Evolutionary conservation across 306 rosid genomes (phyloP).

Genomic region (Arachis hypogaea): DNA sequence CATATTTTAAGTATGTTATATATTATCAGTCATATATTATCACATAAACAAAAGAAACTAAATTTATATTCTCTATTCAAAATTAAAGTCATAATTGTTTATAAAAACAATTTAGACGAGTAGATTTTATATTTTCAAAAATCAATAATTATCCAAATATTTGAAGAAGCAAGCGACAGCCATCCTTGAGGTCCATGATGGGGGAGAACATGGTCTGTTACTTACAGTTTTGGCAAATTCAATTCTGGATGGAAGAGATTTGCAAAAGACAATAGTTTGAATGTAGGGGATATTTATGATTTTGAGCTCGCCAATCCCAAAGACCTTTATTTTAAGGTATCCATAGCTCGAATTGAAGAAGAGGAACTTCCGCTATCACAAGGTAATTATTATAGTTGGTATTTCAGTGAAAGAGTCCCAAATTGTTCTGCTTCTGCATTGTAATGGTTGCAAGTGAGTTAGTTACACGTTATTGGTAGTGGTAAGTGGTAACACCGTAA

Average conservation of each 20-base stretch:
- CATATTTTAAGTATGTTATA: no score
- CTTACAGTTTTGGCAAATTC: neutral
- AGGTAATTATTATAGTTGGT: neutral
- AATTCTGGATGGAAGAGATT: conserved; percentile 49
- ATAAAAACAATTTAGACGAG: no score
- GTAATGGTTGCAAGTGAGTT: no score
- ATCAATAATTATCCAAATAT: neutral
- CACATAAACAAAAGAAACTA: no score
- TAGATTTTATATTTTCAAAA: no score
- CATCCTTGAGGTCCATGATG: conserved; percentile 1
- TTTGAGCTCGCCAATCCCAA: conserved; percentile 4
- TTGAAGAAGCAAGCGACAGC: conserved; percentile 5
- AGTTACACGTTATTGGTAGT: no score
- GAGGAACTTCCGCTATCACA: neutral
- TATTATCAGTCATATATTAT: no score
- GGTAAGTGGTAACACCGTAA: no score
- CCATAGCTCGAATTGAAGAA: neutral
- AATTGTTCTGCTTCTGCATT: neutral
- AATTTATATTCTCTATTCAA: no score
- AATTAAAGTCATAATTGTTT: no score
- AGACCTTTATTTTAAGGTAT: conserved; percentile 3
- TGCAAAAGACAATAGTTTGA: conserved; percentile 28
- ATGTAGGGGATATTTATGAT: conserved; percentile 30
- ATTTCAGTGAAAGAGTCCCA: neutral
- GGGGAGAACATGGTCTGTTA: conserved; percentile 9